Evolutionary conservation across 257 asterid species (phyloP).

Genomic region (Ballota nigra): DNA sequence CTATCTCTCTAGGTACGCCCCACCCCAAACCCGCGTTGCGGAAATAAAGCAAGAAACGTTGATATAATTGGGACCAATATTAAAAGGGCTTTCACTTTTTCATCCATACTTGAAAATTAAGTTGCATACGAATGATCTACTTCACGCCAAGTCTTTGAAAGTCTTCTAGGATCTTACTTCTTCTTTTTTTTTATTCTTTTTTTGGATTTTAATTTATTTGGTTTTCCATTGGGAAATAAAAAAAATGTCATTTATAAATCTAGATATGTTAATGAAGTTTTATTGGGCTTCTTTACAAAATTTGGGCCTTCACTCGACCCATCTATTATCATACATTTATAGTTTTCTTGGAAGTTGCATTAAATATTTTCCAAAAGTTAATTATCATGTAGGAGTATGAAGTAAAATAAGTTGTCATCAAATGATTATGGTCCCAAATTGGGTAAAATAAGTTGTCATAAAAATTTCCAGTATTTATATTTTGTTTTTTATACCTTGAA

Average conservation of each 20-base stretch:
- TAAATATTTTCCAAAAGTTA: background rate
- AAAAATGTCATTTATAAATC: background rate
- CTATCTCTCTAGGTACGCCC: too few species aligned
- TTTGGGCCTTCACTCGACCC: background rate
- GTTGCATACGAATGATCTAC: constrained; percentile 22
- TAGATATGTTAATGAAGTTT: background rate
- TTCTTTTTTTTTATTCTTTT: background rate
- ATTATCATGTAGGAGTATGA: too few species aligned
- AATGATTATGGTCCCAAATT: too few species aligned
- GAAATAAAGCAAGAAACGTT: constrained; percentile 13
- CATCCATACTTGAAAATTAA: background rate
- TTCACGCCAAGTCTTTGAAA: constrained; percentile 17
- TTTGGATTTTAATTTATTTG: background rate
- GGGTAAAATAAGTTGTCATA: too few species aligned
- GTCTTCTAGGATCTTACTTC: constrained; percentile 1
- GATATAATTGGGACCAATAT: constrained; percentile 18
- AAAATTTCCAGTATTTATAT: too few species aligned
- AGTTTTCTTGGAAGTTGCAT: background rate
- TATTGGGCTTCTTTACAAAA: background rate
- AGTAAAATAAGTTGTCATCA: too few species aligned
- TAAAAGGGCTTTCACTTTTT: constrained; percentile 26
- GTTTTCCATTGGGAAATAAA: background rate
- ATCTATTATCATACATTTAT: background rate
- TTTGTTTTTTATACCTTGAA: too few species aligned
- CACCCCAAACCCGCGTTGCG: background rate